Base-by-base conservation (phyloP, 1,284 basidiomycete genomes). In the Pascua guehoae region DNA sequence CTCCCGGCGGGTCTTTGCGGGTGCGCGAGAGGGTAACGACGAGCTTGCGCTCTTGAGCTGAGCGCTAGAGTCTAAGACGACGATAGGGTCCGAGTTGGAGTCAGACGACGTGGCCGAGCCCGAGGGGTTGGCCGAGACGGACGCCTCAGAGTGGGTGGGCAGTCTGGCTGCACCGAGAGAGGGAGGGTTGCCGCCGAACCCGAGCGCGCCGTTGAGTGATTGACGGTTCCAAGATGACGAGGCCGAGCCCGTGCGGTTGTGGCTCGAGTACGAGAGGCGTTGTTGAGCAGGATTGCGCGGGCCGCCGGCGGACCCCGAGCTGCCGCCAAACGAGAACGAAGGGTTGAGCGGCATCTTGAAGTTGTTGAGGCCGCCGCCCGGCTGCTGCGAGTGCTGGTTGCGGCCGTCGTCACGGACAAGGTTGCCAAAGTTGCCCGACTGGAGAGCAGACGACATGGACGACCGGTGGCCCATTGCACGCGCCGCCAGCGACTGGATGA, bases 401-500 rank as follows among this genome's bases (percentile, higher is more conserved):
- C 53, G 51, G 36, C 51, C 44, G 24, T 56, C 54, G 16, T 60
- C 58, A 12, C 58, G 53, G 37, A 37, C 41, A 4, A 57, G 46
- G 44, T 60, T 49, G 41, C 36, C 46, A 45, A 64, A 58, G 49
- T 56, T 54, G 48, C 61, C 60, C 4, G 60, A 62, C 11, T 54
- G 54, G 41, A 62, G 49, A 4, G 68, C 67, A 16, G 56, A 60
- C 4, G 70, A 71, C 62, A 67, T 67, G 47, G 68, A 66, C 12
- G 67, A 58, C 17, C 73, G 66, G 58, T 74, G 73, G 14, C 73
- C 74, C 66, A 73, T 66, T 4, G 74, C 63, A 12, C 82, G 78
- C 32, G 79, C 80, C 41, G 91, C 89, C 60, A 98, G 90, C 50
- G 85, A 88, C 64, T 89, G 86, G 64, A 98, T 94, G 78, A 98